Evolutionary conservation across 768 basidiomycete species (phyloP).

Genomic region (Tremella yokohamensis): DNA sequence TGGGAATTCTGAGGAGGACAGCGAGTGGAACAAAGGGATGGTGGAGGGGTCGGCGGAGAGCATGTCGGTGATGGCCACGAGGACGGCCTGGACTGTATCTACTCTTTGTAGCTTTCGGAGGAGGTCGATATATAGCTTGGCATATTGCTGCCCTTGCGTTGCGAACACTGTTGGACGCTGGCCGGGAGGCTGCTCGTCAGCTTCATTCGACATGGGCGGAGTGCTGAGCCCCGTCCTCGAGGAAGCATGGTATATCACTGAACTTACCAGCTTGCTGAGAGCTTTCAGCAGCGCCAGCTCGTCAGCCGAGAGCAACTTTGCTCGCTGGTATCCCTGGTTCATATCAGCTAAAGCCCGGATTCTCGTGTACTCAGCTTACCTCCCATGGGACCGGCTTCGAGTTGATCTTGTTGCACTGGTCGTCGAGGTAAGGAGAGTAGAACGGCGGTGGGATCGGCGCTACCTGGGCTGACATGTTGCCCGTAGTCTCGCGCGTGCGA

Average conservation of each 20-base stretch:
- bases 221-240: background rate
- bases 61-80: conserved; percentile 79
- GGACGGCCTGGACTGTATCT: conserved; percentile 69
- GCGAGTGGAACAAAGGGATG: conserved; percentile 45
- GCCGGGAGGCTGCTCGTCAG: conserved; percentile 24
- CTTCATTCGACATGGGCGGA: background rate
- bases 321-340: conserved; percentile 84
- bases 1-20: conserved; percentile 24
- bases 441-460: conserved; percentile 50
- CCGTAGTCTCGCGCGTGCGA: background rate
- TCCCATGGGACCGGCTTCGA: conserved; percentile 95
- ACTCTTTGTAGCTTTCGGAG: conserved; percentile 80
- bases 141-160: conserved; percentile 78
- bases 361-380: conserved; percentile 55
- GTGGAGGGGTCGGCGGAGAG: conserved; percentile 41
- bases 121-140: conserved; percentile 80
- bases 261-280: conserved; percentile 70
- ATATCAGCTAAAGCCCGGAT: background rate
- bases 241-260: background rate
- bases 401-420: conserved; percentile 78
- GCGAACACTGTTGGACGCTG: conserved; percentile 65
- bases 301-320: conserved; percentile 79
- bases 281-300: conserved; percentile 84
- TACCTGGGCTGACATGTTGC: conserved; percentile 28
- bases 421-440: conserved; percentile 68